Evolutionary conservation across 345 rosid species (phyloP).

Genomic region (Hevea brasiliensis): DNA sequence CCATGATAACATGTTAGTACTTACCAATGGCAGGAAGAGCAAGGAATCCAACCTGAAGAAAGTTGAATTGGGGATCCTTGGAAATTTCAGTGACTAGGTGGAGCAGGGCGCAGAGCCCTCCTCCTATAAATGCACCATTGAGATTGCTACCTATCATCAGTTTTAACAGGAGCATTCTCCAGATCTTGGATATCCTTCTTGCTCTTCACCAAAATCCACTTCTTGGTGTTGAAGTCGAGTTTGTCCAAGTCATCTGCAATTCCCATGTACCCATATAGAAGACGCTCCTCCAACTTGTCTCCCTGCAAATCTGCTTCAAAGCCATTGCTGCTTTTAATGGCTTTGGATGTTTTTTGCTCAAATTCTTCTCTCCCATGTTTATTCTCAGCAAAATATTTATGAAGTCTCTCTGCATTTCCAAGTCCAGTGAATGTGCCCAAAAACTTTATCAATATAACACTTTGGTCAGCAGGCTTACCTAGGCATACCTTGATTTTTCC

Average conservation of each 20-base stretch:
- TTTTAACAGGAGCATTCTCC: slow-evolving; percentile 57
- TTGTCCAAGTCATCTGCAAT: slow-evolving; percentile 57
- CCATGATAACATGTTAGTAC: neutral
- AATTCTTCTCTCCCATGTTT: slow-evolving; percentile 49
- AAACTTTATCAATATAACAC: slow-evolving; percentile 52
- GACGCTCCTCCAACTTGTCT: slow-evolving; percentile 37
- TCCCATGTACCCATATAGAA: slow-evolving; percentile 53
- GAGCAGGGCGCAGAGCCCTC: neutral
- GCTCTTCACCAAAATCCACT: slow-evolving; percentile 43
- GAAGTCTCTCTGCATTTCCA: slow-evolving; percentile 47
- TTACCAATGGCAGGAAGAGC: neutral
- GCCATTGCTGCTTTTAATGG: slow-evolving; percentile 2
- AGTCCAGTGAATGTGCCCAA: slow-evolving; percentile 50
- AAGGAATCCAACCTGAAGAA: neutral
- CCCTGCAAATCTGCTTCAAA: slow-evolving; percentile 25
- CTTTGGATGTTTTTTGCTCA: slow-evolving; percentile 22
- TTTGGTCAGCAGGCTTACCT: slow-evolving; percentile 58
- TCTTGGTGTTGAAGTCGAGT: slow-evolving; percentile 50
- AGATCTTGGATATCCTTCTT: slow-evolving; percentile 58
- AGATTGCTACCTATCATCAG: slow-evolving; percentile 21
- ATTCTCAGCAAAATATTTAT: slow-evolving; percentile 41
- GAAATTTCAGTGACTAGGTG: neutral
- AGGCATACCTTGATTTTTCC: slow-evolving; percentile 51
- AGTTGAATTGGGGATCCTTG: neutral
- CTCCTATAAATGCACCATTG: neutral